Base-by-base conservation (phyloP, 2,329 filamentous ascomycete genomes). In the Fusarium coicis region DNA sequence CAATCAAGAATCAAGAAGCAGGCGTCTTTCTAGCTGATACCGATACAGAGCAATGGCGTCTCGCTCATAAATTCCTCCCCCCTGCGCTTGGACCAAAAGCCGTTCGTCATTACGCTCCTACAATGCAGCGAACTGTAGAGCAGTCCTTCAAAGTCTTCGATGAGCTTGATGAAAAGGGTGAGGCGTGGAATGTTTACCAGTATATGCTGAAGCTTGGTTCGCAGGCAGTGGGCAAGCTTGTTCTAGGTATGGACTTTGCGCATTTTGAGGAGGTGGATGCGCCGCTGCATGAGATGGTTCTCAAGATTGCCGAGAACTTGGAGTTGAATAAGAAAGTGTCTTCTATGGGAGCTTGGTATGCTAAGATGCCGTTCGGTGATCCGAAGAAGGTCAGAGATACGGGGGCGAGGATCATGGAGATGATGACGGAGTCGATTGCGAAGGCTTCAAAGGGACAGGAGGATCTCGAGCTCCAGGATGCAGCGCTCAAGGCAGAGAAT, bases 31-130 rank as follows among this genome's bases (percentile, higher is more conserved):
- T 85, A 5, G 81, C 83, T 59, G 87, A 89, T 73, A 89, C 87
- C 0, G 82, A 87, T 19, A 86, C 84, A 0, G 81, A 84, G 16
- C 82, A 85, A 57, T 90, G 86, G 86, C 75, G 79, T 18, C 73
- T 84, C 0, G 85, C 86, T 1, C 90, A 91, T 80, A 92, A 91
- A 76, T 92, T 91, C 78, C 75, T 91, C 1, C 88, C 89, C 0
- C 89, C 90, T 0, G 86, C 88, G 0, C 80, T 91, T 8, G 85
- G 85, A 0, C 89, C 89, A 39, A 90, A 89, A 72, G 89, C 89
- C 0, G 88, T 91, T 2, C 82, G 87, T 0, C 89, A 91, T 73
- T 91, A 91, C 63, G 84, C 87, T 0, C 88, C 89, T 0, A 85
- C 83, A 0, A 91, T 92, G 88, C 88, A 90, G 64, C 76, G 82